These are phyloP conservation scores for Triticum monococcum DNA, from an alignment of 176 grass and related monocot species.

Conservation along the genomic window DNA sequence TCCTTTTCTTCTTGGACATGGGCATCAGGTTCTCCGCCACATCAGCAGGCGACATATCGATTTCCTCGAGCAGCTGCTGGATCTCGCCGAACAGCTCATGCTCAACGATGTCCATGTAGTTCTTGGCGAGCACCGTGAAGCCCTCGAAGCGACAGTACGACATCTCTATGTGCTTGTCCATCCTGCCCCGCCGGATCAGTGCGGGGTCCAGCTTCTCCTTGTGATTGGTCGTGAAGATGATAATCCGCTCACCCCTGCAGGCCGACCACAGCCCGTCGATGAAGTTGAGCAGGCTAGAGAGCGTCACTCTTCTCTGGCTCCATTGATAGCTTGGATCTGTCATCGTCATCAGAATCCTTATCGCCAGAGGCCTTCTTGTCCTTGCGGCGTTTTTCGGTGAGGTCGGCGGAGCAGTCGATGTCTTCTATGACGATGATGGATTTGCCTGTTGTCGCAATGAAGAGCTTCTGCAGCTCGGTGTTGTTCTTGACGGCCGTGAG, in stretches of 20 bases:
- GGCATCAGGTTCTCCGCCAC: constrained; percentile 68
- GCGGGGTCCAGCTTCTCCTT: constrained; percentile 59
- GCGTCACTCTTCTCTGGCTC: constrained; percentile 34
- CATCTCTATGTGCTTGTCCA: constrained; percentile 74
- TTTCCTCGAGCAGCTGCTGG: constrained; percentile 35
- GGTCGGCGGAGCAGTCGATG: constrained; percentile 69
- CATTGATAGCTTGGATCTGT: background rate
- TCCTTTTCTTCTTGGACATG: constrained; percentile 40
- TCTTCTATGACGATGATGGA: constrained; percentile 76
- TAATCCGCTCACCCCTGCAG: constrained; percentile 51
- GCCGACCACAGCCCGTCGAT: constrained; percentile 66
- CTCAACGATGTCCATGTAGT: constrained; percentile 20
- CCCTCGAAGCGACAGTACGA: constrained; percentile 46
- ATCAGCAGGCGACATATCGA: constrained; percentile 58
- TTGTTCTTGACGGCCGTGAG: constrained; percentile 69
- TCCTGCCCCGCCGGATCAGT: constrained; percentile 54
- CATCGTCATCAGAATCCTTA: background rate
- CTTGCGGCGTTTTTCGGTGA: constrained; percentile 56
- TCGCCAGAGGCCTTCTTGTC: constrained; percentile 13
- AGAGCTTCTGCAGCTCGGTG: constrained; percentile 71
- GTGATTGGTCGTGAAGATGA: constrained; percentile 67
- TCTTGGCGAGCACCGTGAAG: constrained; percentile 50
- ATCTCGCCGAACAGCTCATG: constrained; percentile 43
- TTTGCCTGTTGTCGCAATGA: constrained; percentile 64
- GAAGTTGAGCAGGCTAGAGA: constrained; percentile 61